Evolutionary conservation across 2,329 filamentous ascomycete genomes (phyloP), one percentile per base, ranked within the genome.

Genomic region (Calycina herbarum): DNA sequence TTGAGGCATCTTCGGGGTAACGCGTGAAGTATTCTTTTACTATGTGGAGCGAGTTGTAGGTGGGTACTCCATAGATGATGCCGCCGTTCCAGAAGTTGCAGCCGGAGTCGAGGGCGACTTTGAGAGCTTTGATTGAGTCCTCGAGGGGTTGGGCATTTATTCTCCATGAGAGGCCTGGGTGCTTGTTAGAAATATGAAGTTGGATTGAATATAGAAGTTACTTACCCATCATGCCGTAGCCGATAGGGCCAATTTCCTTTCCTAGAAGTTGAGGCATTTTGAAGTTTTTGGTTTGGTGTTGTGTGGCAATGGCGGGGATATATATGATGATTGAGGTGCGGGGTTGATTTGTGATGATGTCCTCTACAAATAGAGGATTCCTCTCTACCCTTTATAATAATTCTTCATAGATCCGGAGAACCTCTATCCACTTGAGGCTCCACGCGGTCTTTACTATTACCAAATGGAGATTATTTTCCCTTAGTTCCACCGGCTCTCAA

Each of bases 21-120:
- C 82, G 81, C 29, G 80, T 80, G 73, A 90, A 89, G 77, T 90
- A 90, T 29, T 80, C 78, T 68, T 85, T 81, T 31, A 90, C 76
- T 8, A 90, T 76, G 38, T 84, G 82, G 73, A 88, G 76, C 2
- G 82, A 85, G 77, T 89, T 88, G 71, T 80, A 80, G n/a, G 84
- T 78, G 1, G 82, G 81, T 0, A 79, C 77, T 56, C 88, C 88
- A 77, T 91, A 91, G 72, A 89, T 83, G 72, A 89, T 86, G 68
- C 82, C 87, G 42, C 80, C 86, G 71, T 88, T 89, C 86, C 86
- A 89, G 64, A 82, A 77, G 67, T 76, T 81, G 71, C 75, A 76
- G 64, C 81, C 79, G 10, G 74, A 73, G 27, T 76, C 68, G 15
- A 87, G 73, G 5, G 86, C 79, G n/a, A 82, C 80, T 68, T 83